Evolutionary conservation across 179 eudicot genomes (phyloP), one percentile per base, ranked within the genome.

Genomic region (Silene coronaria): DNA sequence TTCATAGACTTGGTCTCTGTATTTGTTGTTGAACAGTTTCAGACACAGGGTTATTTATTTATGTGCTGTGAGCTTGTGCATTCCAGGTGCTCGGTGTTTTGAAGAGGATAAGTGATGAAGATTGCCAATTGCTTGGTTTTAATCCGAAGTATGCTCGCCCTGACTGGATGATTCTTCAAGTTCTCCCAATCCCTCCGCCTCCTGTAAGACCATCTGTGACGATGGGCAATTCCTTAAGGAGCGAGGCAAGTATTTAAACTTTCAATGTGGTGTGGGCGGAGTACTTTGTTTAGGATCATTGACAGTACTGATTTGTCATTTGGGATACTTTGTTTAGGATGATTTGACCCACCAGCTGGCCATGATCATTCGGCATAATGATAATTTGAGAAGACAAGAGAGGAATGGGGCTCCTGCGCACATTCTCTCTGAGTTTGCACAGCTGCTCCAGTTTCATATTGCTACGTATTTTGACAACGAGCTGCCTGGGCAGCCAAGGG

Each of bases 141-240:
- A 89, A 88, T 79, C 98, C 99, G 6, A 89, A 89, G 72, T 96
- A 85, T 87, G 99, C 99, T 59, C 98, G 99, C 67, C 99, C 99
- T 17, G 99, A 93, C 75, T 96, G 99, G 99, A 91, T 93, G 99
- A 93, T 96, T 80, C 89, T 96, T 67, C 99, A 96, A 88, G 99
- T 89, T 75, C 96, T 96, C 65, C 99, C 98, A 6, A 89, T 96
- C 38, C 99, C 99, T 53, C 99, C 99, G 2, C 99, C 96, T 77
- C 98, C 97, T 27, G 99, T 96, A 70, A 88, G 99, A 75, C 99
- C 98, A 75, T 96, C 98, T 76, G 99, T 96, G 65, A 96, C 93
- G 98, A 93, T 96, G 99, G 96, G 88, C 83, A 89, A 98, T 53
- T 93, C 99, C 32, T 85, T 98, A 27, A 85, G 97, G 83, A 93